Percentiles rank a stretch among this genome's conserved stretches.
phyloP scores from a whole-genome alignment of 805 yeast genomes.

The Pichia insulana region DNA sequence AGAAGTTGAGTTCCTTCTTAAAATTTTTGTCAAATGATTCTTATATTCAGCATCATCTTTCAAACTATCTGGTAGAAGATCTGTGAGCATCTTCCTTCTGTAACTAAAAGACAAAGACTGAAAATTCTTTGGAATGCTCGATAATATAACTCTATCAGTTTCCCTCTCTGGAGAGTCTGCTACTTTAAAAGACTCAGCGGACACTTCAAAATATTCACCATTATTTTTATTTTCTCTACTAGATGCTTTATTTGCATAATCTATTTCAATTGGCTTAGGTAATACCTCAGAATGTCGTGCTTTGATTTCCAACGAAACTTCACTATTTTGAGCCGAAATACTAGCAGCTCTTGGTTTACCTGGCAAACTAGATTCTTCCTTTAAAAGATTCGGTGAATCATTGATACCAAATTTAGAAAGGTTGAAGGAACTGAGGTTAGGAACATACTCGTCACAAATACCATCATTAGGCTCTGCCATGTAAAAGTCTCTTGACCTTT shows the following conservation, averaged over 20 bases:
- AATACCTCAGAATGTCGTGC: slow-evolving; percentile 8
- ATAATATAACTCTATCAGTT: slow-evolving; percentile 34
- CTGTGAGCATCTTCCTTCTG: slow-evolving; percentile 30
- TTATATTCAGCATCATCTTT: slow-evolving; percentile 24
- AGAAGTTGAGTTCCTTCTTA: slow-evolving; percentile 21
- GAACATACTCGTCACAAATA: slow-evolving; percentile 69
- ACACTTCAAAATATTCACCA: slow-evolving; percentile 10
- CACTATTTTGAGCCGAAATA: too few relatives aligned
- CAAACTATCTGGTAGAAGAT: slow-evolving; percentile 21
- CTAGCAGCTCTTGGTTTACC: too few relatives aligned
- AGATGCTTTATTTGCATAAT: not conserved
- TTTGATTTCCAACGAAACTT: slow-evolving; percentile 5
- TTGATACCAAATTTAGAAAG: slow-evolving; percentile 15
- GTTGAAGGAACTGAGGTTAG: slow-evolving; percentile 42
- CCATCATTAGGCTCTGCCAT: slow-evolving; percentile 28
- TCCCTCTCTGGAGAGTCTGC: slow-evolving; percentile 28
- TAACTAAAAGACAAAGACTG: slow-evolving; percentile 46
- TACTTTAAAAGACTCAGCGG: slow-evolving; percentile 16
- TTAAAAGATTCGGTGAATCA: not conserved
- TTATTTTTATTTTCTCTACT: not conserved
- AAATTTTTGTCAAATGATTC: slow-evolving; percentile 24
- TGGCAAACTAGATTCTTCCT: too few relatives aligned
- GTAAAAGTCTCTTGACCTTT: not conserved
- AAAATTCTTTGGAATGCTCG: slow-evolving; percentile 40
- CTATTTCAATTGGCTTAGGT: slow-evolving; percentile 25